Conservation (phyloP, 2,329 filamentous ascomycete species). For the Claviceps maximensis region DNA sequence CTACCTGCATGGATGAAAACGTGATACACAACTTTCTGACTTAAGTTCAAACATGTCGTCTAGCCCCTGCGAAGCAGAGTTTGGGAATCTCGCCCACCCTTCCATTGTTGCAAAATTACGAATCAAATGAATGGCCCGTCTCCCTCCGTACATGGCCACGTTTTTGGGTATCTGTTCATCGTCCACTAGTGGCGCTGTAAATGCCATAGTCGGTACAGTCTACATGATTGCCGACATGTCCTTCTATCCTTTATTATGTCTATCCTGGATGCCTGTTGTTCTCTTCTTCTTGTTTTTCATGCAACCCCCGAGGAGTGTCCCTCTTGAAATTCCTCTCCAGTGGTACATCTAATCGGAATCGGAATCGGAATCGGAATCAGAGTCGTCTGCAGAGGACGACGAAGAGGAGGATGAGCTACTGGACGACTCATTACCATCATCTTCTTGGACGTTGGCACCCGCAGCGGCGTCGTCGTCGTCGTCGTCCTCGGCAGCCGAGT, state of each 20-base stretch:
- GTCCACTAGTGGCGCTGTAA: conserved; percentile 1
- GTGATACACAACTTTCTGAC: too few species aligned
- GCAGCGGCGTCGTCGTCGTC: conserved; percentile 8
- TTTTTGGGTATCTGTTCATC: conserved; percentile 6
- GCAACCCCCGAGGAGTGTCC: not conserved
- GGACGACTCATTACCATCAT: conserved; percentile 19
- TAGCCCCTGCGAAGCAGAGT: too few species aligned
- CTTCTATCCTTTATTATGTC: not conserved
- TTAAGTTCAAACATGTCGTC: too few species aligned
- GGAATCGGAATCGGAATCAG: conserved; percentile 13
- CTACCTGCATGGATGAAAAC: too few species aligned
- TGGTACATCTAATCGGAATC: conserved; percentile 2
- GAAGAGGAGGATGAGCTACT: conserved; percentile 31
- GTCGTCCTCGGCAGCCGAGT: conserved; percentile 15
- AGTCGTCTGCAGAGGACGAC: conserved; percentile 22
- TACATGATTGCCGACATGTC: not conserved
- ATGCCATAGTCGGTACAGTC: conserved; percentile 8
- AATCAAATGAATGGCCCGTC: not conserved
- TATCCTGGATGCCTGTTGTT: not conserved
- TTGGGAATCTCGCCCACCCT: too few species aligned
- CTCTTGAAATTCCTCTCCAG: not conserved
- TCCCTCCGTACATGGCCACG: not conserved
- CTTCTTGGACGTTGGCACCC: conserved; percentile 3
- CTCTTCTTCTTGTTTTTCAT: too few species aligned
- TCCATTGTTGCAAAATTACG: too few species aligned